These are phyloP conservation scores for Pythium volutum DNA, from an alignment of 352 stramenopile genomes.

Conservation along the genomic window DNA sequence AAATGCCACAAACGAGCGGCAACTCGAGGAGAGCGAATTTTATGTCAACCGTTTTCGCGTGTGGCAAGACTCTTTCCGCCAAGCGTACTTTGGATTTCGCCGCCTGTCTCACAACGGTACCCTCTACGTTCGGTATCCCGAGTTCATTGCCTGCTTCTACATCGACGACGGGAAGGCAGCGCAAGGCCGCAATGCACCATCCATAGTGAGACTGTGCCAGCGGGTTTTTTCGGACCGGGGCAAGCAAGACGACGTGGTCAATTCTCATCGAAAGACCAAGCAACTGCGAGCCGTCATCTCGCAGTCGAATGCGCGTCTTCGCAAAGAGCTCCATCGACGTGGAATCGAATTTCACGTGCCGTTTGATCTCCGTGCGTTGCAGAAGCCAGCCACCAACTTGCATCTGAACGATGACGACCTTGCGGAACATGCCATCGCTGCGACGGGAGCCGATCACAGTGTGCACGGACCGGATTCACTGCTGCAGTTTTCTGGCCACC, in stretches of 20 bases:
- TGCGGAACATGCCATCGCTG: neutral
- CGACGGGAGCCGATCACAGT: constrained; percentile 13
- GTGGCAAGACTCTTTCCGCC: constrained; percentile 68
- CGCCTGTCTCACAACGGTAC: neutral
- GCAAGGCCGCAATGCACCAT: constrained; percentile 3
- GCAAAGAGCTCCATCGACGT: constrained; percentile 62
- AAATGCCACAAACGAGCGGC: constrained; percentile 48
- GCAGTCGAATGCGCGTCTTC: constrained; percentile 57
- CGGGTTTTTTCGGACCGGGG: constrained; percentile 5
- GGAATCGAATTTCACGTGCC: constrained; percentile 56
- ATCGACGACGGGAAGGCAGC: constrained; percentile 13
- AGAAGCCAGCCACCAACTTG: constrained; percentile 27
- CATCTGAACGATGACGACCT: constrained; percentile 33
- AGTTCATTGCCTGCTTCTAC: constrained; percentile 67
- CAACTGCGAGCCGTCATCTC: constrained; percentile 57
- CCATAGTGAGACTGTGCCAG: constrained; percentile 37
- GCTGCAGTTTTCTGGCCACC: constrained; percentile 57
- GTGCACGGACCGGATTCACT: constrained; percentile 65
- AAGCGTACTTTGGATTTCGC: constrained; percentile 67
- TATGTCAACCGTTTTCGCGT: constrained; percentile 50
- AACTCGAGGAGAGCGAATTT: constrained; percentile 39
- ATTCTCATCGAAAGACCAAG: neutral
- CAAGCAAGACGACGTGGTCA: neutral
- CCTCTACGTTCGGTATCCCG: constrained; percentile 61
- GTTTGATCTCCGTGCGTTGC: constrained; percentile 34